Evolutionary conservation across 2,329 filamentous ascomycete genomes (phyloP).

Genomic region (Colletotrichum destructivum): DNA sequence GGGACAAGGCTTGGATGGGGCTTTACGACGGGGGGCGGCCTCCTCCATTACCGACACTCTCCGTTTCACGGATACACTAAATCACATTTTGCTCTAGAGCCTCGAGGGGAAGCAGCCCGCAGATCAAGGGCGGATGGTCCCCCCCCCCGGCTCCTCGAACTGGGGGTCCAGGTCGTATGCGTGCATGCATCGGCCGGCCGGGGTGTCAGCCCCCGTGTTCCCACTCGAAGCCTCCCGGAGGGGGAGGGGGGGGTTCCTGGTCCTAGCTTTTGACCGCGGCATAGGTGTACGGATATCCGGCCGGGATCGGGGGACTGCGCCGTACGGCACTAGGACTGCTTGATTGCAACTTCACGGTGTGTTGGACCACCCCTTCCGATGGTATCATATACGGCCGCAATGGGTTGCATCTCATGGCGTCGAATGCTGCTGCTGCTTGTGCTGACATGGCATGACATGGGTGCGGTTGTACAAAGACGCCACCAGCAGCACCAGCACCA

Average conservation of each 20-base stretch:
- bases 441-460: neutral
- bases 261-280: neutral
- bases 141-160: conserved; percentile 6
- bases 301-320: conserved; percentile 28
- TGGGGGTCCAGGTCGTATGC: conserved; percentile 6
- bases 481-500: neutral
- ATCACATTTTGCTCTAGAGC: too few relatives aligned
- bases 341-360: too few relatives aligned
- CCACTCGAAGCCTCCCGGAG: neutral
- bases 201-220: conserved; percentile 5
- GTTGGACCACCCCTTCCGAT: neutral
- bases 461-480: neutral
- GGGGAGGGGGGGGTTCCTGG: conserved; percentile 17
- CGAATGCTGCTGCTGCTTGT: neutral
- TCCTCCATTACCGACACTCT: too few relatives aligned
- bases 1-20: neutral
- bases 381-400: neutral
- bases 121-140: neutral
- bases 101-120: neutral
- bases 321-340: conserved; percentile 18
- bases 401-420: conserved; percentile 6
- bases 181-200: conserved; percentile 7
- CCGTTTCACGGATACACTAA: too few relatives aligned
- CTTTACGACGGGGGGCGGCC: neutral
- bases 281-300: neutral